Percentiles rank a stretch among this genome's conserved stretches.
Conservation (phyloP, 306 rosid species). For the Dryas octopetala region DNA sequence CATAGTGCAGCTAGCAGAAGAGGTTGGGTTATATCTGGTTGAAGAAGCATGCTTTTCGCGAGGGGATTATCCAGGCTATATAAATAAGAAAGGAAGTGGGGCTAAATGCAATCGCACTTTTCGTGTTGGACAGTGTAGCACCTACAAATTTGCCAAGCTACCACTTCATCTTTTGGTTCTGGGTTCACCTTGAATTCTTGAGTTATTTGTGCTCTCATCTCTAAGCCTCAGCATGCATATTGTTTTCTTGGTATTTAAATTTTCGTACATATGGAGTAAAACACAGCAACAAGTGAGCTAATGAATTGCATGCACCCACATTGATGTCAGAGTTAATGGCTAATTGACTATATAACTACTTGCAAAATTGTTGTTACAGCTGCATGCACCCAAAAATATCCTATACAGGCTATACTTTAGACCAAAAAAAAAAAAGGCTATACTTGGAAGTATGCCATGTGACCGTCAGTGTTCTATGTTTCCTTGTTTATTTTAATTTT, state of each 20-base stretch:
- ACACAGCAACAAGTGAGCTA: background rate
- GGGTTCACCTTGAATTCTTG: background rate
- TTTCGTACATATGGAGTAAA: background rate
- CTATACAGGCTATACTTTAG: too few relatives aligned
- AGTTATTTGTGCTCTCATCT: background rate
- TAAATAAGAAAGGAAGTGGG: constrained; percentile 33
- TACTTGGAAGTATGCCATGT: too few relatives aligned
- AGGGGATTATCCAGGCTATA: constrained; percentile 20
- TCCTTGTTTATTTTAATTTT: too few relatives aligned
- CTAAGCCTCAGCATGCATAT: background rate
- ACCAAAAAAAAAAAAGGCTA: too few relatives aligned
- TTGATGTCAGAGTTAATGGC: too few relatives aligned
- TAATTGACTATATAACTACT: too few relatives aligned
- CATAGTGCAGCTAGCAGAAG: constrained; percentile 20
- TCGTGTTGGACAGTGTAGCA: constrained; percentile 32
- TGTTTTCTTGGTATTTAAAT: background rate
- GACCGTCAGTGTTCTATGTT: too few relatives aligned
- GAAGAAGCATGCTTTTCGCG: background rate
- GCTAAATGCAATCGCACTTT: background rate
- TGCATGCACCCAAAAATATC: too few relatives aligned
- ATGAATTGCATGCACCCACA: background rate
- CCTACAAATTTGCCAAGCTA: constrained; percentile 19
- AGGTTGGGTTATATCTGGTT: background rate
- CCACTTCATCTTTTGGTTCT: constrained; percentile 1
- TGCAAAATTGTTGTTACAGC: too few relatives aligned